Evolutionary conservation across 495 filamentous ascomycete genomes (phyloP).

Genomic region (Neurospora sublineolata): DNA sequence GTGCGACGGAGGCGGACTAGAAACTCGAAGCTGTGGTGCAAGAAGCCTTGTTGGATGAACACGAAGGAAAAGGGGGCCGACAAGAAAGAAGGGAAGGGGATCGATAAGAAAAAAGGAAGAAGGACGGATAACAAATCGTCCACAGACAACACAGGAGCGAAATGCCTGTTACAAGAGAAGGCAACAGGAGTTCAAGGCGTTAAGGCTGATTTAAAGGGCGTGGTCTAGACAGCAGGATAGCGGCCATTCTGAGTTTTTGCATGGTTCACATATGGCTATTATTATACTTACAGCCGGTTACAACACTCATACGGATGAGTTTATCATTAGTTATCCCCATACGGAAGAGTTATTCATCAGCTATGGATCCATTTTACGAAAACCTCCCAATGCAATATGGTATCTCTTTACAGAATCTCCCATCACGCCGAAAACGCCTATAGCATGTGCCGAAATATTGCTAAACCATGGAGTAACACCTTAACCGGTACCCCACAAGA

Average conservation of each 20-base stretch:
- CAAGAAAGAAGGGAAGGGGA: background rate
- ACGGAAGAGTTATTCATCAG: background rate
- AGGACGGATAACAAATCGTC: background rate
- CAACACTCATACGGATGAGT: background rate
- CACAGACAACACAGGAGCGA: background rate
- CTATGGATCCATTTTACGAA: background rate
- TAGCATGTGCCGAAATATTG: background rate
- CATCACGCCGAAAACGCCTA: background rate
- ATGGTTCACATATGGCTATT: background rate
- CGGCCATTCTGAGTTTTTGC: background rate
- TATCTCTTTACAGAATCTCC: background rate
- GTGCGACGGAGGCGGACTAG: constrained; percentile 32
- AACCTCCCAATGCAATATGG: background rate
- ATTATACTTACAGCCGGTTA: background rate
- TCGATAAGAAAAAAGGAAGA: background rate
- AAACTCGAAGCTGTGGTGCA: background rate
- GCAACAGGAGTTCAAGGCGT: background rate
- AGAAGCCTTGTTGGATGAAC: background rate
- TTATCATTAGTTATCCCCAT: background rate
- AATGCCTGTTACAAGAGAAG: background rate
- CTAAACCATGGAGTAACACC: background rate
- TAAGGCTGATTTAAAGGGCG: background rate
- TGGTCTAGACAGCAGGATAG: background rate
- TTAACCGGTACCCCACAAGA: background rate
- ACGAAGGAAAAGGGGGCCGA: background rate